Base-by-base conservation (phyloP, 805 yeast species). In the Kuraishia floccosa region DNA sequence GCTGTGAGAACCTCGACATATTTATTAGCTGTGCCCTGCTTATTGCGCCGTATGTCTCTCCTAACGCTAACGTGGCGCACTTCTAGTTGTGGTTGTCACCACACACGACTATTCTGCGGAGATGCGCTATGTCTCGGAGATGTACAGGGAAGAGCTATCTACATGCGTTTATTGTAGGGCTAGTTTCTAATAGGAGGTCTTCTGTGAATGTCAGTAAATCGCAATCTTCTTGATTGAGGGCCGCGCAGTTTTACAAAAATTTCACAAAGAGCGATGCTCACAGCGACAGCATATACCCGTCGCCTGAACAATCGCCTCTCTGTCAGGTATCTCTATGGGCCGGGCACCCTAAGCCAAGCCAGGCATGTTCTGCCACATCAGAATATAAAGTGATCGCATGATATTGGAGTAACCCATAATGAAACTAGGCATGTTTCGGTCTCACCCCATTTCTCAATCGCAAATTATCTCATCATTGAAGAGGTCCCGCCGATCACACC, bases 371-470 rank as follows among this genome's bases (percentile, higher is more conserved):
- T n/a, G n/a, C n/a, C n/a, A n/a, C n/a, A n/a, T n/a, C n/a, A n/a
- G n/a, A n/a, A n/a, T n/a, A 32, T 35, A 42, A 36, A 30, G 40
- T 54, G 47, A 54, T 59, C 57, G 53, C 65, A 60, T 48, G 37
- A 13, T 39, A 33, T 50, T 42, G 38, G 38, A n/a, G n/a, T n/a
- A 35, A 35, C 28, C 35, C 32, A 39, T 45, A 44, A 38, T 35
- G 51, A 41, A 40, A 51, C 56, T 43, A 48, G 57, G 56, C 55
- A 38, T 52, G 48, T 39, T 40, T 49, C 44, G 40, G 44, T 35
- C 30, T 26, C 19, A 16, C 25, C n/a, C n/a, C 39, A 41, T 38
- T 45, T 37, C 50, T 54, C 35, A 50, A 54, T 50, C 59, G 59
- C 58, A 54, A 54, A 52, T 54, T 54, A 50, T 42, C 36, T 29